phyloP scores from a whole-genome alignment of 192 early-diverging fungal species.

The Coemansia sp. region DNA sequence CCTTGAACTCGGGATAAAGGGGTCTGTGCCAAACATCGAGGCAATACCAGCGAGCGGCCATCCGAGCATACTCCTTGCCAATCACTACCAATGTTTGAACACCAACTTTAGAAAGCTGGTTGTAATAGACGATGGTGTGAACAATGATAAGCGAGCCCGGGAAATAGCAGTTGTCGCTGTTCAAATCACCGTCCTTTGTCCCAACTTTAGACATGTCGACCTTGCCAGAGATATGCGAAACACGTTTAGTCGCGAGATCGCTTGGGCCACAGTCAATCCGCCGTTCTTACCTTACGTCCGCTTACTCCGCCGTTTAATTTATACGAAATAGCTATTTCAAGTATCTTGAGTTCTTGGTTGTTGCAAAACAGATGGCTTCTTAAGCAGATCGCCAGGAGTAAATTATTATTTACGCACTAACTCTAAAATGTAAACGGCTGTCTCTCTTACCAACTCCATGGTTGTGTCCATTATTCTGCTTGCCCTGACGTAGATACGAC shows the following conservation, averaged over 20 bases:
- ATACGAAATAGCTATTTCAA: not conserved
- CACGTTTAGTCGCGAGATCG: not conserved
- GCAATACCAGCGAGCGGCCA: not conserved
- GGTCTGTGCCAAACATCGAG: not conserved
- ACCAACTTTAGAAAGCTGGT: not conserved
- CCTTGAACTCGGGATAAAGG: not conserved
- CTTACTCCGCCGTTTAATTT: not conserved
- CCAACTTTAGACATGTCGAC: not conserved
- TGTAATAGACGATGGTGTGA: not conserved
- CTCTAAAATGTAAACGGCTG: too few species aligned
- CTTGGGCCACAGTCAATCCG: not conserved
- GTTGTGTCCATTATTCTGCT: too few species aligned
- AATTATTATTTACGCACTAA: too few species aligned
- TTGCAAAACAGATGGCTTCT: too few species aligned
- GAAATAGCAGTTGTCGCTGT: not conserved
- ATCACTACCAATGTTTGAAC: not conserved
- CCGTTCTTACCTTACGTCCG: not conserved
- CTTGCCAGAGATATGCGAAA: not conserved
- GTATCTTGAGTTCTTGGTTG: too few species aligned
- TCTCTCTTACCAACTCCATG: too few species aligned
- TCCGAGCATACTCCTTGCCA: not conserved
- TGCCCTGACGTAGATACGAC: too few species aligned
- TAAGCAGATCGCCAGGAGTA: too few species aligned
- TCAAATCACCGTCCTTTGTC: not conserved
- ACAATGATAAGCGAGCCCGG: not conserved